A percentile compares a stretch with the other conserved stretches of the same genome.
phyloP scores from a whole-genome alignment of 305 asterid genomes.

The Fraxinus angustifolia region DNA sequence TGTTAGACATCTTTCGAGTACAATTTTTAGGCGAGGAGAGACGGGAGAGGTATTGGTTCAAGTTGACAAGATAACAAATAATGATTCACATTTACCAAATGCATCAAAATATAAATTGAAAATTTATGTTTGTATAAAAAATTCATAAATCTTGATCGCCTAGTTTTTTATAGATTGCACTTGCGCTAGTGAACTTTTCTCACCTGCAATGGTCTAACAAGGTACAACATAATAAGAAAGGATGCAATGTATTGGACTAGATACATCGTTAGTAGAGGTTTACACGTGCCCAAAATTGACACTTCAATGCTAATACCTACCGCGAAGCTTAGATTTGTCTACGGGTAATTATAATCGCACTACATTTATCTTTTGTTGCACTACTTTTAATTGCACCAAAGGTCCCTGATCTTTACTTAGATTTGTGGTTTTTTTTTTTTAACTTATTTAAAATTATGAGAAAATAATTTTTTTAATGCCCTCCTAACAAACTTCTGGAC shows the following conservation, averaged over 20 bases:
- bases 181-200: neutral
- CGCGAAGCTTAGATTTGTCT: neutral
- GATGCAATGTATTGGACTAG: neutral
- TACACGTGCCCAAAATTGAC: neutral
- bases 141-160: neutral
- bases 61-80: neutral
- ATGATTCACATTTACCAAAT: neutral
- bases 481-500: neutral
- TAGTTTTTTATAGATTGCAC: neutral
- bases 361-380: neutral
- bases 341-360: neutral
- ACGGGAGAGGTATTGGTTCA: neutral
- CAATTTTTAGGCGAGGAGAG: neutral
- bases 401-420: neutral
- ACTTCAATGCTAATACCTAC: neutral
- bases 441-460: neutral
- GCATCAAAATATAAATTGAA: neutral
- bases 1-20: neutral
- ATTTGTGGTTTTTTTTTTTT: neutral
- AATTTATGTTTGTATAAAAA: neutral
- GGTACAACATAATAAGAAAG: neutral
- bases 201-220: neutral
- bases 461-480: neutral
- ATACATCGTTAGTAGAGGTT: neutral
- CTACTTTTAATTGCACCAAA: neutral